Percentiles rank a stretch among this genome's conserved stretches.
Conservation (phyloP, 768 basidiomycete genomes). For the Termitomyces sp. region DNA sequence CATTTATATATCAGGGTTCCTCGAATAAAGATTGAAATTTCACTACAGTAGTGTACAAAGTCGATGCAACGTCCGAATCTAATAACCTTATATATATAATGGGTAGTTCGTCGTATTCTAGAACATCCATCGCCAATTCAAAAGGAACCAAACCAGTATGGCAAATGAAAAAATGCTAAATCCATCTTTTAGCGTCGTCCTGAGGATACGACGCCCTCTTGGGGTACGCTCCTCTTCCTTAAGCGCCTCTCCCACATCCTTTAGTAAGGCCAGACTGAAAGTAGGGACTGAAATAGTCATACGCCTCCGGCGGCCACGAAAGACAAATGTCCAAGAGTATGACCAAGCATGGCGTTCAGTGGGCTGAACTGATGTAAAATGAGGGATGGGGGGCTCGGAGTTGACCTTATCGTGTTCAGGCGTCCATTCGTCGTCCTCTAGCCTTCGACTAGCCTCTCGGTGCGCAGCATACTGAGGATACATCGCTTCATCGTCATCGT, state of each 20-base stretch:
- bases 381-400: constrained; percentile 14
- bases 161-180: constrained; percentile 33
- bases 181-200: constrained; percentile 32
- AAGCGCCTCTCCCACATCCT: constrained; percentile 10
- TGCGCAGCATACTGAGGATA: constrained; percentile 42
- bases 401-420: constrained; percentile 15
- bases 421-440: constrained; percentile 33
- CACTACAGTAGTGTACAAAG: constrained; percentile 4
- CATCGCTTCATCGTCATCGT: constrained; percentile 48
- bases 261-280: constrained; percentile 15
- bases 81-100: constrained; percentile 1
- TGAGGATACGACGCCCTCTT: constrained; percentile 23
- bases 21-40: not conserved
- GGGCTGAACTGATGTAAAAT: constrained; percentile 34
- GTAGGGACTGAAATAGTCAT: constrained; percentile 40
- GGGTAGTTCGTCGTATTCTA: constrained; percentile 1
- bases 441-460: constrained; percentile 26
- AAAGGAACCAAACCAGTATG: constrained; percentile 27
- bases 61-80: not conserved
- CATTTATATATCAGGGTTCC: not conserved
- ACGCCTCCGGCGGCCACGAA: constrained; percentile 50
- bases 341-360: constrained; percentile 20
- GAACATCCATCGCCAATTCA: constrained; percentile 29
- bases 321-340: constrained; percentile 51
- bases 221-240: constrained; percentile 10